Evolutionary conservation across 2,329 filamentous ascomycete genomes (phyloP).

Genomic region (Cucurbitaria berberidis): DNA sequence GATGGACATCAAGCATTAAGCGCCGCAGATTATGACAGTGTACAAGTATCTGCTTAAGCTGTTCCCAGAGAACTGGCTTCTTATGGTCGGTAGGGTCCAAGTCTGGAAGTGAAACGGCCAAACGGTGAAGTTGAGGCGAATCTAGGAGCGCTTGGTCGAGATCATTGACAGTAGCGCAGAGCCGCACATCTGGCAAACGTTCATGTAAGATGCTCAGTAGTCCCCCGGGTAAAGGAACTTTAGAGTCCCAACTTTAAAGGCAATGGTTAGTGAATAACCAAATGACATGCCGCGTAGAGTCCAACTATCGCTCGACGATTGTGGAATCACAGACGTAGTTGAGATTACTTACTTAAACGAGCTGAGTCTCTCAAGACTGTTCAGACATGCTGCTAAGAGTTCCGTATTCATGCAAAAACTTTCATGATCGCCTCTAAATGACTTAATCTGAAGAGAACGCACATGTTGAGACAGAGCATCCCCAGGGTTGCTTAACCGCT

Average conservation of each 20-base stretch:
- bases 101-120: slow-evolving; percentile 15
- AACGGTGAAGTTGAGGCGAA: slow-evolving; percentile 12
- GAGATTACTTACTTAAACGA: slow-evolving; percentile 14
- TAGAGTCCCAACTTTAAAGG: slow-evolving; percentile 16
- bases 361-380: slow-evolving; percentile 12
- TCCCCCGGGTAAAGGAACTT: slow-evolving; percentile 8
- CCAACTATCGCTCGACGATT: neutral
- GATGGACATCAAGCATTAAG: slow-evolving; percentile 14
- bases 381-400: slow-evolving; percentile 11
- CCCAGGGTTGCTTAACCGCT: slow-evolving; percentile 13
- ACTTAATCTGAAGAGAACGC: slow-evolving; percentile 14
- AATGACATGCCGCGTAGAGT: neutral
- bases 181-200: slow-evolving; percentile 9
- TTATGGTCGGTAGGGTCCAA: neutral
- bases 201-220: slow-evolving; percentile 10
- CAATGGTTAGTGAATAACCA: neutral
- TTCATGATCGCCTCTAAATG: slow-evolving; percentile 21
- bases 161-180: slow-evolving; percentile 7
- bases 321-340: too few species aligned
- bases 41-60: slow-evolving; percentile 15
- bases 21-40: slow-evolving; percentile 10
- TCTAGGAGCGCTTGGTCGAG: slow-evolving; percentile 8
- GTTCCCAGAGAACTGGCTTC: neutral
- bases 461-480: slow-evolving; percentile 16
- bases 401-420: slow-evolving; percentile 23